A percentile compares a stretch with the other conserved stretches of the same genome.
Conservation (phyloP, 345 rosid genomes). For the Clausena lansium region DNA sequence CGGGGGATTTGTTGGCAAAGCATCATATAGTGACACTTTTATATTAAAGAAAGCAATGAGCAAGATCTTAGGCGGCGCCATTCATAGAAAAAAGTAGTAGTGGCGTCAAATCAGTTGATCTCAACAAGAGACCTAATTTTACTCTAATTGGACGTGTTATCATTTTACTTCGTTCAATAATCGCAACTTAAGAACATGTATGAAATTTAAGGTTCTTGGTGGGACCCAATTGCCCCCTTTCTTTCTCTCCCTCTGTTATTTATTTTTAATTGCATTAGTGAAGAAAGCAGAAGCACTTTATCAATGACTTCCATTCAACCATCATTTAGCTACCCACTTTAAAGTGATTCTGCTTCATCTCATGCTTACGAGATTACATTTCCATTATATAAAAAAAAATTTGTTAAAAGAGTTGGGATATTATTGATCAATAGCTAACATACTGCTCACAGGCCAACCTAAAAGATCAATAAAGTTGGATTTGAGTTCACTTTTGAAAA, state of each 20-base stretch:
- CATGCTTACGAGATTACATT: slow-evolving; percentile 26
- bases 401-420: background rate
- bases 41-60: background rate
- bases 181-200: slow-evolving; percentile 21
- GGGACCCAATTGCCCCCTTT: background rate
- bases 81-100: background rate
- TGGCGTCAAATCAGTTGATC: slow-evolving; percentile 30
- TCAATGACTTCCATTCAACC: slow-evolving; percentile 16
- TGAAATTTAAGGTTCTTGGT: slow-evolving; percentile 7
- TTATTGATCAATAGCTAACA: background rate
- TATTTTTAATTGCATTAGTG: background rate
- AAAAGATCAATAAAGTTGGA: background rate
- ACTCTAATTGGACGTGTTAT: slow-evolving; percentile 6
- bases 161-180: slow-evolving; percentile 21
- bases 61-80: slow-evolving; percentile 12
- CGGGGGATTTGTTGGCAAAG: background rate
- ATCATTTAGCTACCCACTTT: slow-evolving; percentile 25
- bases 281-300: slow-evolving; percentile 27
- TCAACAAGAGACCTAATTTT: slow-evolving; percentile 15
- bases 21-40: slow-evolving; percentile 3
- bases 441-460: slow-evolving; percentile 1
- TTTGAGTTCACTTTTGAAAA: background rate
- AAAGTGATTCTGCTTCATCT: slow-evolving; percentile 27
- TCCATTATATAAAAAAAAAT: slow-evolving; percentile 6
- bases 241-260: too few species aligned